Percentiles rank a stretch among this genome's conserved stretches.
Conservation (phyloP, 257 asterid genomes). For the Nicotiana paniculata region DNA sequence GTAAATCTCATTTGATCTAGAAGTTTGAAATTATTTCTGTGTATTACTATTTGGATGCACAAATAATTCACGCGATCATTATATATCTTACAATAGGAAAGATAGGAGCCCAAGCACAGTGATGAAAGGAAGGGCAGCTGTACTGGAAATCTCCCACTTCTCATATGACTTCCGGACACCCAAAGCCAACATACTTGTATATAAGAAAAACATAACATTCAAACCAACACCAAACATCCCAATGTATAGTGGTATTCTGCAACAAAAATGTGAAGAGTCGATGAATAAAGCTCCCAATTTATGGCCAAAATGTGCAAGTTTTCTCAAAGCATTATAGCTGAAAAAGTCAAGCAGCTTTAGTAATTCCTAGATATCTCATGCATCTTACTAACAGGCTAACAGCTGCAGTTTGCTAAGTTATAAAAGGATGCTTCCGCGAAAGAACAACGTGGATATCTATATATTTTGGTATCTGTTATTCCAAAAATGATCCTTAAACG, state of each 20-base stretch:
- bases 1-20: not conserved
- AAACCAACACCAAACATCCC: slow-evolving; percentile 48
- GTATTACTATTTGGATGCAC: not conserved
- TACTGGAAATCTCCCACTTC: slow-evolving; percentile 51
- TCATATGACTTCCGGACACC: slow-evolving; percentile 39
- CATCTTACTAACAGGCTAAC: not conserved
- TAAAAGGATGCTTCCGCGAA: not conserved
- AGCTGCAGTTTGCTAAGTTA: not conserved
- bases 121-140: slow-evolving; percentile 46
- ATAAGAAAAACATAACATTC: slow-evolving; percentile 38
- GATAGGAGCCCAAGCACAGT: slow-evolving; percentile 43
- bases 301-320: not conserved
- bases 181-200: slow-evolving; percentile 39
- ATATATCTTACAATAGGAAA: slow-evolving; percentile 46
- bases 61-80: not conserved
- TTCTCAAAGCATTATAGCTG: not conserved
- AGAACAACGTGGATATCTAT: not conserved
- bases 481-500: not conserved
- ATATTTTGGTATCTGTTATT: not conserved
- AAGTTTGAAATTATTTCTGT: not conserved
- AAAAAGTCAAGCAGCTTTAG: not conserved
- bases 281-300: not conserved
- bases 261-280: not conserved
- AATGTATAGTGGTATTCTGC: slow-evolving; percentile 49
- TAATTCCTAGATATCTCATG: not conserved